Conservation (phyloP, 805 yeast species). For the Pichia nanzhaoensis region DNA sequence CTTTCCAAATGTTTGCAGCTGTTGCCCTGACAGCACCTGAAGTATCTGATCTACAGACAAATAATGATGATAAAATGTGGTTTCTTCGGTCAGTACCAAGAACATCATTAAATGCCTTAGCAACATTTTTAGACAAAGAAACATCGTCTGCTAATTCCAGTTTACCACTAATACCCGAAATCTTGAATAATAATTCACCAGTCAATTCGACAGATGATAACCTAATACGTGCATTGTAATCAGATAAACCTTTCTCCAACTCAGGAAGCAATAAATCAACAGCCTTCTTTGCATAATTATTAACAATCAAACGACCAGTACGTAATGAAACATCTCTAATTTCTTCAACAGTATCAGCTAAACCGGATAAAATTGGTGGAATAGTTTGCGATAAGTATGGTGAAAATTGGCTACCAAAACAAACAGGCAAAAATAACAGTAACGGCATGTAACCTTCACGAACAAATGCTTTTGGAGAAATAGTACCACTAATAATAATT, state of each 20-base stretch:
- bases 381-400: conserved; percentile 81
- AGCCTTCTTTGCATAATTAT: conserved; percentile 86
- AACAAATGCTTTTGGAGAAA: conserved; percentile 57
- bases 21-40: conserved; percentile 83
- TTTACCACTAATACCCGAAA: conserved; percentile 82
- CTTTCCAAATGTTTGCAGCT: conserved; percentile 93
- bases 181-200: conserved; percentile 90
- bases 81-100: conserved; percentile 88
- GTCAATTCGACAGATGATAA: conserved; percentile 90
- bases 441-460: conserved; percentile 93
- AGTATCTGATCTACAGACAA: conserved; percentile 89
- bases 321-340: conserved; percentile 85
- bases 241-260: conserved; percentile 82
- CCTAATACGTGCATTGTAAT: conserved; percentile 77
- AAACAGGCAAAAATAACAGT: conserved; percentile 82
- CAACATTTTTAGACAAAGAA: conserved; percentile 44
- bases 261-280: conserved; percentile 92
- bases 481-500: conserved; percentile 62
- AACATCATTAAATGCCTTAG: conserved; percentile 60
- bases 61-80: conserved; percentile 75
- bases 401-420: conserved; percentile 86
- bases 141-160: conserved; percentile 56
- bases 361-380: conserved; percentile 86
- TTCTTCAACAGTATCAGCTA: conserved; percentile 84
- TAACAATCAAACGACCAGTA: conserved; percentile 87